Evolutionary conservation across 106 monocot species (phyloP), one percentile per base, ranked within the genome.

Genomic region (Chionographis japonica): DNA sequence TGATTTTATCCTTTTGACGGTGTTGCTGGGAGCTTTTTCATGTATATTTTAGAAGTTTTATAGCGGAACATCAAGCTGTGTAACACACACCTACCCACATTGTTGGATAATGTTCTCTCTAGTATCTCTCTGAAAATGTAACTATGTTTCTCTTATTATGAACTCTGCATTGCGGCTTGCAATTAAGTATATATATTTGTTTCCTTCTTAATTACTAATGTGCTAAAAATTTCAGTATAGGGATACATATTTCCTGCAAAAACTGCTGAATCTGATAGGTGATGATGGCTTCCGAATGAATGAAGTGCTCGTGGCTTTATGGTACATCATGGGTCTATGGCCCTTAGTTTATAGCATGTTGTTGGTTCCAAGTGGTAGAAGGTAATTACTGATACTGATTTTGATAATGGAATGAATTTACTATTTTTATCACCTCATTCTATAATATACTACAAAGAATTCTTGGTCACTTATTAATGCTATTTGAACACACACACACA

Each of bases 201-300:
- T 4, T 35, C 10, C 19, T 17, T 51, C 18, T 11, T 72, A 4
- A 46, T 11, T 39, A 9, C n/a, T 20, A 16, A 15, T 57, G 12
- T 9, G 11, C 17, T 17, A 14, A 39, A 41, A 49, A 7, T 54
- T 78, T 69, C 89, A 97, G 95, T 77, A 73, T 43, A 83, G 82
- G 76, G 97, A 98, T 77, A 55, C 65, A 37, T 98, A 98, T 83
- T 93, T 92, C 54, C 15, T 98, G 58, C 76, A 98, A 83, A 98
- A 98, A 52, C 72, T 97, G 5, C 61, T 92, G 54, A 81, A 85
- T 70, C 69, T 98, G 68, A 85, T 79, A 85, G 97, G 80, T 55
- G 89, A 92, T 63, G 97, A 98, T 73, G 92, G 89, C 40, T 98
- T 92, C 39, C 50, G n/a, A 60, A 92, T 98, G 97, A 98, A 98